These are phyloP conservation scores for Iris macrosiphon DNA, from an alignment of 106 monocot species.

Conservation along the genomic window DNA sequence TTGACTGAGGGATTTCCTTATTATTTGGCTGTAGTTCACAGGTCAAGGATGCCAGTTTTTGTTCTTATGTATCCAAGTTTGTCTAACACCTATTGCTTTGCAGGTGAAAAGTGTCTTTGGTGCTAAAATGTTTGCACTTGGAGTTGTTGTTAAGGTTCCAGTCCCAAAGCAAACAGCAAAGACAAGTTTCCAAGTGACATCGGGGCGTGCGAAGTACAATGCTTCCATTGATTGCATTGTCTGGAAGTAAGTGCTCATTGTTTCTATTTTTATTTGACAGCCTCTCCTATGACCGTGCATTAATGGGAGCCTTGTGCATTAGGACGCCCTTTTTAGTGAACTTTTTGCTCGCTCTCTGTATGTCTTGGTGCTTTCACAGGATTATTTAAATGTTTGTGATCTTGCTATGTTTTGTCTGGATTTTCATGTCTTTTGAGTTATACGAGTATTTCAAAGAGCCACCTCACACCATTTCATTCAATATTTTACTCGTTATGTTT, in stretches of 20 bases:
- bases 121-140: conserved; percentile 99
- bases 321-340: too few species aligned
- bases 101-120: conserved; percentile 99
- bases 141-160: conserved; percentile 95
- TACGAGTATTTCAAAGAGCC: not conserved
- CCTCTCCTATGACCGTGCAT: too few species aligned
- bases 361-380: too few species aligned
- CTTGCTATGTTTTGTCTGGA: too few species aligned
- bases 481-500: too few species aligned
- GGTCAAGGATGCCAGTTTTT: not conserved
- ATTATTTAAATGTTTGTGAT: too few species aligned
- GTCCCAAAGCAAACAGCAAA: conserved; percentile 99
- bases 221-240: conserved; percentile 91
- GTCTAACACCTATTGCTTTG: conserved; percentile 1
- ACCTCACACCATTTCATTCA: too few species aligned
- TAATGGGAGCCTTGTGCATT: too few species aligned
- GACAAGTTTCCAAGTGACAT: conserved; percentile 96
- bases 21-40: not conserved
- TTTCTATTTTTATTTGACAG: not conserved
- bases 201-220: conserved; percentile 98
- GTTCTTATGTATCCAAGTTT: not conserved
- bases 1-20: not conserved
- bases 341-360: too few species aligned
- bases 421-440: not conserved
- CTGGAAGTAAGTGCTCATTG: conserved; percentile 82